phyloP scores from a whole-genome alignment of 805 yeast species.

The Saccharomycopsis amapae region DNA sequence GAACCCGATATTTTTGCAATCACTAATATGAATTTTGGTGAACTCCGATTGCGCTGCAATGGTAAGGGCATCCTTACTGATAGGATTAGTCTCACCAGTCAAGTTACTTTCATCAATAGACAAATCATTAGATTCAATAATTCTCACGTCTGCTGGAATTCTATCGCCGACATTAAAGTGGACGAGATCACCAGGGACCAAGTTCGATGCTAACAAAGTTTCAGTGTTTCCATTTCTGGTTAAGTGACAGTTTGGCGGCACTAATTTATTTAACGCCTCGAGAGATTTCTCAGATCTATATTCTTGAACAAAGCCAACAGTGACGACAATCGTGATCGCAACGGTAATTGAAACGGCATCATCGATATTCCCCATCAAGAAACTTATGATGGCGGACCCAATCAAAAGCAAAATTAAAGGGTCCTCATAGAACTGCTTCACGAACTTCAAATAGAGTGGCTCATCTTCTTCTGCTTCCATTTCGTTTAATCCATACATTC shows the following conservation, averaged over 20 bases:
- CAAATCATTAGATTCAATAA: constrained; percentile 70
- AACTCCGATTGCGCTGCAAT: constrained; percentile 17
- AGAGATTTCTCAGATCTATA: constrained; percentile 91
- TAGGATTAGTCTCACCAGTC: constrained; percentile 93
- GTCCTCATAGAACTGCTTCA: constrained; percentile 79
- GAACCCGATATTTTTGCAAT: constrained; percentile 73
- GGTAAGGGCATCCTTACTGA: constrained; percentile 44
- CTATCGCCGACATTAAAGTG: constrained; percentile 89
- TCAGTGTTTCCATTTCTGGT: constrained; percentile 75
- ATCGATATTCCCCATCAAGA: constrained; percentile 91
- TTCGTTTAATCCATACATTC: constrained; percentile 77
- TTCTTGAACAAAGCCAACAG: constrained; percentile 97
- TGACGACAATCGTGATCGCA: constrained; percentile 88
- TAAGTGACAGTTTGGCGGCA: constrained; percentile 94
- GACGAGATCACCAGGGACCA: constrained; percentile 96
- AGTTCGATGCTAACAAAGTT: constrained; percentile 73
- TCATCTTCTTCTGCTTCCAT: constrained; percentile 73
- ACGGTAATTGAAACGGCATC: constrained; percentile 92
- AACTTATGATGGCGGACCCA: constrained; percentile 82
- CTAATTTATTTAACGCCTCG: constrained; percentile 86
- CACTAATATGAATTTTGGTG: constrained; percentile 32
- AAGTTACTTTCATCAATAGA: constrained; percentile 88
- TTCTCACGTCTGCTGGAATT: constrained; percentile 90
- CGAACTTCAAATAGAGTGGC: constrained; percentile 57
- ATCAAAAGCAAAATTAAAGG: constrained; percentile 83